A percentile compares a stretch with the other conserved stretches of the same genome.
Evolutionary conservation across 2,329 filamentous ascomycete species (phyloP).

Genomic region (Fusarium anguioides): DNA sequence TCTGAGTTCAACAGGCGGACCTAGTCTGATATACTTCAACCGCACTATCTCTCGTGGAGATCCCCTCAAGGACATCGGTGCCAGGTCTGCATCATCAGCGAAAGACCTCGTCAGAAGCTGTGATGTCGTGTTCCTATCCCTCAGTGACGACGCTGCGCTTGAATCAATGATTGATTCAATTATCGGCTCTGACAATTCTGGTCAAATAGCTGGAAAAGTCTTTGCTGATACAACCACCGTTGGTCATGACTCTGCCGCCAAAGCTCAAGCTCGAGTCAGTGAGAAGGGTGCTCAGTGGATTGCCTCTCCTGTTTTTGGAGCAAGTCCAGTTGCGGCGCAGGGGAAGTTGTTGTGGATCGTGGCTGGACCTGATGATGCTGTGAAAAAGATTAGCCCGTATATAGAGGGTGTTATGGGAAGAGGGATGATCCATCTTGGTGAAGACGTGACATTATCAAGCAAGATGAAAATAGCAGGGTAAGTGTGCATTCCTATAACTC

Average conservation of each 20-base stretch:
- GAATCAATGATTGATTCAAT: constrained; percentile 49
- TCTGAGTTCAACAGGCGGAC: constrained; percentile 37
- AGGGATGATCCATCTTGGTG: constrained; percentile 55
- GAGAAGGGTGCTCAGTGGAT: constrained; percentile 52
- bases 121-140: constrained; percentile 54
- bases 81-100: constrained; percentile 35
- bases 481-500: background rate
- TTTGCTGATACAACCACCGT: constrained; percentile 63
- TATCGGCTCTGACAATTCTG: constrained; percentile 17
- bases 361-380: constrained; percentile 54
- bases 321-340: constrained; percentile 59
- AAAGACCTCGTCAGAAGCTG: constrained; percentile 45
- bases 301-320: constrained; percentile 62
- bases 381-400: constrained; percentile 52
- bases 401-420: constrained; percentile 57
- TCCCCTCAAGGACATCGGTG: constrained; percentile 46
- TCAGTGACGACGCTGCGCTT: constrained; percentile 57
- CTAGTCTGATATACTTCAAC: constrained; percentile 56
- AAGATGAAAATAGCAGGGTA: constrained; percentile 62
- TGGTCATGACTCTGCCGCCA: constrained; percentile 56
- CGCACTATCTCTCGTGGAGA: constrained; percentile 60
- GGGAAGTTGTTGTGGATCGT: constrained; percentile 60
- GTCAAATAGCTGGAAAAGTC: constrained; percentile 52
- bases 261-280: constrained; percentile 45
- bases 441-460: constrained; percentile 56